Percentiles rank a stretch among this genome's conserved stretches.
phyloP scores from a whole-genome alignment of 176 grass and related monocot species.

The Triticum dicoccoides region DNA sequence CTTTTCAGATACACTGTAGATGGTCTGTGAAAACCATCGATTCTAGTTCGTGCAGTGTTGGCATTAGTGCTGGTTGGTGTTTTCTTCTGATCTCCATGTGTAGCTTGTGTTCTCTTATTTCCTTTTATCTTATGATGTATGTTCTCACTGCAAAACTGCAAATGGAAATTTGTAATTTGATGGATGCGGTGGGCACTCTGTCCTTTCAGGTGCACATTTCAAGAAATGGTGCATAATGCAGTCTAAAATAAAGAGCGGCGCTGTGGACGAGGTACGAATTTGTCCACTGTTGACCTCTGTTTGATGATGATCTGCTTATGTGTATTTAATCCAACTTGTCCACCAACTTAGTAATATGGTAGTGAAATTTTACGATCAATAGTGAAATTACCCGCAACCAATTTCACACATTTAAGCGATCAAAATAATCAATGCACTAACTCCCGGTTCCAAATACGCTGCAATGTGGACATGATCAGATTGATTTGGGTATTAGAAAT shows the following conservation, averaged over 20 bases:
- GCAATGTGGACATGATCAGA: neutral
- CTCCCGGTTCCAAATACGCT: neutral
- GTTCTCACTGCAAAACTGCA: constrained; percentile 23
- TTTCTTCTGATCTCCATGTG: constrained; percentile 2
- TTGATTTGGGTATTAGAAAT: neutral
- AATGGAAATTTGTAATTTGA: constrained; percentile 4
- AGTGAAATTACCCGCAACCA: too few species aligned
- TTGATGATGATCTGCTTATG: neutral
- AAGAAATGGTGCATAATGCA: constrained; percentile 99
- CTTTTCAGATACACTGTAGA: constrained; percentile 90
- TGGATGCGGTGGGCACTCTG: neutral
- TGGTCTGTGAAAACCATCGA: constrained; percentile 69
- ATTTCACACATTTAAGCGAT: too few species aligned
- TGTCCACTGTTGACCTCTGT: neutral
- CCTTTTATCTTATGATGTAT: neutral
- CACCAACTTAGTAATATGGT: neutral
- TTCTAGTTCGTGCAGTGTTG: constrained; percentile 59
- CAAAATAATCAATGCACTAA: neutral
- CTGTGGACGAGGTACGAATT: constrained; percentile 80
- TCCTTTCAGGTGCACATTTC: constrained; percentile 87
- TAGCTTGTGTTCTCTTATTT: neutral
- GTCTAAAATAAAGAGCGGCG: constrained; percentile 95
- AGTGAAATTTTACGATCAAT: neutral
- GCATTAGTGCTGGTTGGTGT: constrained; percentile 81
- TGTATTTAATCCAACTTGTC: constrained; percentile 5